Evolutionary conservation across 345 rosid species (phyloP).

Genomic region (Streptanthus diversifolius): DNA sequence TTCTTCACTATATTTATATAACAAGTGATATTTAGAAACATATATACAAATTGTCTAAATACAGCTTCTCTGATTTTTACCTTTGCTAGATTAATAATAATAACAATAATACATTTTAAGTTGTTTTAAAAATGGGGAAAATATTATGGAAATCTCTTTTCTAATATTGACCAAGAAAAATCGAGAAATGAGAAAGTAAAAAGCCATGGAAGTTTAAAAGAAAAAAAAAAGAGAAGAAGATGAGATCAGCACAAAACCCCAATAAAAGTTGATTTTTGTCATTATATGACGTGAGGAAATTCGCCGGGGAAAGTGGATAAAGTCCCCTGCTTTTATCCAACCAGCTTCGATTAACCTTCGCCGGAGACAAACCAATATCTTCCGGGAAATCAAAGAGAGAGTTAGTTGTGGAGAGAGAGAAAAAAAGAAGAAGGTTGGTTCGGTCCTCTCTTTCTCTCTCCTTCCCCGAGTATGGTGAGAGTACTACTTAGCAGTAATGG

Average conservation of each 20-base stretch:
- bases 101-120: neutral
- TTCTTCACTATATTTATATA: neutral
- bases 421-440: slow-evolving; percentile 29
- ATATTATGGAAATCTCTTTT: neutral
- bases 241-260: slow-evolving; percentile 29
- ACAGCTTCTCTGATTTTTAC: neutral
- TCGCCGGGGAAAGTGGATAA: slow-evolving; percentile 35
- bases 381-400: neutral
- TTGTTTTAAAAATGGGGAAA: neutral
- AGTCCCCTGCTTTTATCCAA: slow-evolving; percentile 14
- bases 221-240: slow-evolving; percentile 18
- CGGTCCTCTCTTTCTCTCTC: slow-evolving; percentile 18
- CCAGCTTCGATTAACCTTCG: slow-evolving; percentile 4
- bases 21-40: neutral
- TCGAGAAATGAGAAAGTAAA: neutral
- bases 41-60: neutral
- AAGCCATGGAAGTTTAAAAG: neutral
- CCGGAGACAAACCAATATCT: slow-evolving; percentile 21
- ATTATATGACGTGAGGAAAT: slow-evolving; percentile 22
- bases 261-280: slow-evolving; percentile 34
- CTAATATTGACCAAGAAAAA: neutral
- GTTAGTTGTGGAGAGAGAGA: slow-evolving; percentile 28
- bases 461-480: slow-evolving; percentile 32
- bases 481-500: slow-evolving; percentile 36
- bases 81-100: neutral